These are phyloP conservation scores for Lepidium aucheri DNA, from an alignment of 345 rosid genomes.

Conservation along the genomic window DNA sequence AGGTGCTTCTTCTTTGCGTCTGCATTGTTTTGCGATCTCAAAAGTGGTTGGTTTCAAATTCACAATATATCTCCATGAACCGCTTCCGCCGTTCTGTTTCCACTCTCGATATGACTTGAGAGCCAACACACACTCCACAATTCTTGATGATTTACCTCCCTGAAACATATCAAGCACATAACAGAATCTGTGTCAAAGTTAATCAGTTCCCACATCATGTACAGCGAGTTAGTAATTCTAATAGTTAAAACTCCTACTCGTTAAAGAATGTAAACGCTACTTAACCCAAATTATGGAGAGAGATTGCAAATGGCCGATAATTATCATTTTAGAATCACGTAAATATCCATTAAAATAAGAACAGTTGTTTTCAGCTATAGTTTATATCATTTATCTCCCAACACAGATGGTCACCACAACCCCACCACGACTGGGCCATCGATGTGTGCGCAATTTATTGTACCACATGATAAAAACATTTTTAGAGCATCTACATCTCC, in stretches of 20 bases:
- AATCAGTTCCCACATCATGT: neutral
- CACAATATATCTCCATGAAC: slow-evolving; percentile 62
- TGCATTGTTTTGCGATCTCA: slow-evolving; percentile 41
- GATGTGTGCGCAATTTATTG: slow-evolving; percentile 5
- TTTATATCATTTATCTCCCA: slow-evolving; percentile 1
- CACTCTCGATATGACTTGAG: slow-evolving; percentile 80
- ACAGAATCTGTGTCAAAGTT: neutral
- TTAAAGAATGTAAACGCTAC: neutral
- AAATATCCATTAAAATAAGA: neutral
- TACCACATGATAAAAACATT: slow-evolving; percentile 2
- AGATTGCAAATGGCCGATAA: neutral
- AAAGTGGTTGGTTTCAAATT: slow-evolving; percentile 41
- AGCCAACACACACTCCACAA: slow-evolving; percentile 77
- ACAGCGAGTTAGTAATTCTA: neutral
- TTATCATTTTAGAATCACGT: neutral
- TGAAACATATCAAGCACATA: slow-evolving; percentile 20
- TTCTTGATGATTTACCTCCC: slow-evolving; percentile 77
- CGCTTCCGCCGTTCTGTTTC: slow-evolving; percentile 70
- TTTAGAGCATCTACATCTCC: no score
- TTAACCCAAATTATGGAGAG: neutral
- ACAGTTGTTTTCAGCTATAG: neutral
- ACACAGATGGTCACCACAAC: slow-evolving; percentile 1
- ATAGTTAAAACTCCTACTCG: neutral
- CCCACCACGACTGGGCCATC: slow-evolving; percentile 4
- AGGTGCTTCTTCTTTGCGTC: slow-evolving; percentile 57